Conservation (phyloP, 495 filamentous ascomycete species). For the Penicillium mononematosum region DNA sequence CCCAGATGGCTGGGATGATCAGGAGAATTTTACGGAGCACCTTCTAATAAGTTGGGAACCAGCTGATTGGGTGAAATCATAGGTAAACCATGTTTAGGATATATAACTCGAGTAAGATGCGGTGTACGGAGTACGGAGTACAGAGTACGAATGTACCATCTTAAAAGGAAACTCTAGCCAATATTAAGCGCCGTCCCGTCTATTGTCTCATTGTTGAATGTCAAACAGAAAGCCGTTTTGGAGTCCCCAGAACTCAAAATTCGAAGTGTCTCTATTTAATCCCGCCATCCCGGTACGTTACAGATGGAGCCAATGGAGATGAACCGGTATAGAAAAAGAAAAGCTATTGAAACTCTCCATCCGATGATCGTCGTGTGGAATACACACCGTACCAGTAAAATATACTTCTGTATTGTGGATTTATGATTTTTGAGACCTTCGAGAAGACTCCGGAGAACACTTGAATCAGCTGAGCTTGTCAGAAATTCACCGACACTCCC, state of each 20-base stretch:
- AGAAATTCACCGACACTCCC: conserved; percentile 35
- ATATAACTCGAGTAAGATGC: background rate
- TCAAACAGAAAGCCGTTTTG: background rate
- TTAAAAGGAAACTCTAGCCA: background rate
- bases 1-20: conserved; percentile 7
- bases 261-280: background rate
- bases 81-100: background rate
- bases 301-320: conserved; percentile 5
- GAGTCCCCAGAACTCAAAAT: conserved; percentile 5
- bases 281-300: conserved; percentile 2
- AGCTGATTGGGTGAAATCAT: conserved; percentile 4
- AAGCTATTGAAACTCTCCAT: conserved; percentile 13
- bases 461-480: conserved; percentile 28
- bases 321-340: conserved; percentile 6
- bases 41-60: conserved; percentile 1
- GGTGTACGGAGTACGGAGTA: conserved; percentile 13
- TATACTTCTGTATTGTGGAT: conserved; percentile 1
- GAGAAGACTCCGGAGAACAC: conserved; percentile 16
- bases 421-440: conserved; percentile 23
- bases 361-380: conserved; percentile 19
- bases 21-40: background rate
- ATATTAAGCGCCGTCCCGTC: background rate
- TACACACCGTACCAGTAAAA: conserved; percentile 10
- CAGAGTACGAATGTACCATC: background rate
- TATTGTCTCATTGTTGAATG: conserved; percentile 7